A percentile compares a stretch with the other conserved stretches of the same genome.
phyloP scores from a whole-genome alignment of 306 rosid species.

The Glycine tomentella region DNA sequence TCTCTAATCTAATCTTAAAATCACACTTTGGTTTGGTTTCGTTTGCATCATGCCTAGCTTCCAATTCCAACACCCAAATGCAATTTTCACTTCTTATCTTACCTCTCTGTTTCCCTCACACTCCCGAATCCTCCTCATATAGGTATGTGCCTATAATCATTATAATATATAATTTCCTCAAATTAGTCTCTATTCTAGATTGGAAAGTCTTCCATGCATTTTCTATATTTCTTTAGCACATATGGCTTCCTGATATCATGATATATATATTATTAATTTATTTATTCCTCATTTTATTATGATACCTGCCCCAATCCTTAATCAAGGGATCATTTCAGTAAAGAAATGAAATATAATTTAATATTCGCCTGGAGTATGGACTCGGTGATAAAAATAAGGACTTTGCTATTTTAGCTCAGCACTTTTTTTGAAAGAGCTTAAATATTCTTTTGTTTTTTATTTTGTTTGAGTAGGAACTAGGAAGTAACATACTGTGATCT shows the following conservation, averaged over 20 bases:
- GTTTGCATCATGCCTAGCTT: background rate
- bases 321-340: background rate
- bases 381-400: background rate
- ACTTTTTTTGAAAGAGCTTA: background rate
- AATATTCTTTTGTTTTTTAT: background rate
- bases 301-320: background rate
- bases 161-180: background rate
- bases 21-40: background rate
- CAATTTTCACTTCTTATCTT: background rate
- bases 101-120: background rate
- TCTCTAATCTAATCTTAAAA: background rate
- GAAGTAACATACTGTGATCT: background rate
- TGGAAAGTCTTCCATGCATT: background rate
- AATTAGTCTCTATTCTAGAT: background rate
- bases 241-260: constrained; percentile 4
- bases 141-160: constrained; percentile 20
- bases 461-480: background rate
- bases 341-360: background rate
- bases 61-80: background rate
- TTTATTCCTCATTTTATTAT: constrained; percentile 1
- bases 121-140: background rate
- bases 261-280: too few relatives aligned
- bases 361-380: background rate
- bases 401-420: background rate
- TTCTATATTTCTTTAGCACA: background rate